A percentile compares a stretch with the other conserved stretches of the same genome.
Evolutionary conservation across 2,329 filamentous ascomycete genomes (phyloP).

Genomic region (Hymenoscyphus scutula): DNA sequence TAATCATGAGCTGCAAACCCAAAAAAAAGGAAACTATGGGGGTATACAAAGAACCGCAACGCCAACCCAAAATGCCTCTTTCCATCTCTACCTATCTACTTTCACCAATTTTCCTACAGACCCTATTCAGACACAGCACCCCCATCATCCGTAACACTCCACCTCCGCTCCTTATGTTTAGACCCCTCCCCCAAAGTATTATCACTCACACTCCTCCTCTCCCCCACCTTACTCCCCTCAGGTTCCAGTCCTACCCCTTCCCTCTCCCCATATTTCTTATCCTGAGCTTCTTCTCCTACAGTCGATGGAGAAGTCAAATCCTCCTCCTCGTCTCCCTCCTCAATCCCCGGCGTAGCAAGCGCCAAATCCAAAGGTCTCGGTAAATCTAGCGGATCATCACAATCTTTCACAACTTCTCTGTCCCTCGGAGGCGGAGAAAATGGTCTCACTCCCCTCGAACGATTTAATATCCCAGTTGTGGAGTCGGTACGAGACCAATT

Average conservation of each 20-base stretch:
- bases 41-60: conserved; percentile 14
- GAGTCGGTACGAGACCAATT: conserved; percentile 6
- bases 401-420: conserved; percentile 12
- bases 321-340: conserved; percentile 19
- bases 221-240: neutral
- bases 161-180: conserved; percentile 28
- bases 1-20: conserved; percentile 7
- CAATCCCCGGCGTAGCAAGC: conserved; percentile 24
- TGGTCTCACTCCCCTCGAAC: conserved; percentile 52
- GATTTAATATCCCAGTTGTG: conserved; percentile 42
- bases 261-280: neutral
- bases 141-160: conserved; percentile 35
- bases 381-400: conserved; percentile 14
- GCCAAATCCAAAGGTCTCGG: conserved; percentile 10
- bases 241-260: conserved; percentile 16
- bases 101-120: neutral
- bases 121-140: conserved; percentile 22
- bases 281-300: conserved; percentile 6
- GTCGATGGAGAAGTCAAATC: neutral
- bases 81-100: neutral
- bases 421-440: conserved; percentile 55
- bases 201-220: conserved; percentile 10
- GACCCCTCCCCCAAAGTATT: conserved; percentile 10
- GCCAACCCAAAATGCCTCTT: neutral
- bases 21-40: neutral